A percentile compares a stretch with the other conserved stretches of the same genome.
Evolutionary conservation across 192 early-diverging fungal species (phyloP).

Genomic region (Coemansia sp.): DNA sequence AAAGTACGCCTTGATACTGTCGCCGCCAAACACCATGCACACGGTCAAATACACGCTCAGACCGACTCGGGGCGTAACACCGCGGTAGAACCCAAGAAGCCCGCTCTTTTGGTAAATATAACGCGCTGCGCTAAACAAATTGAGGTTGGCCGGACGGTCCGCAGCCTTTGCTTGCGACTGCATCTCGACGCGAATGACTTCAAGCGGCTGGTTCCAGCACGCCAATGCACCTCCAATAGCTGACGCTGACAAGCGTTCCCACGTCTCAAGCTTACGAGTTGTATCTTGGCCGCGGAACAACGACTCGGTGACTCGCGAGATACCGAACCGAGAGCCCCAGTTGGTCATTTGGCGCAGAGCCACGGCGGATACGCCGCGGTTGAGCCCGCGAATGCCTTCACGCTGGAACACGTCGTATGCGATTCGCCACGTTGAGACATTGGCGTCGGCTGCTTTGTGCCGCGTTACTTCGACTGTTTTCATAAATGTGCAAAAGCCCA

Average conservation of each 20-base stretch:
- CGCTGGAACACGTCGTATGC: slow-evolving; percentile 86
- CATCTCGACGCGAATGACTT: slow-evolving; percentile 99
- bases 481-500: slow-evolving; percentile 99
- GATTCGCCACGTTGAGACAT: slow-evolving; percentile 76
- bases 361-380: slow-evolving; percentile 99
- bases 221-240: slow-evolving; percentile 85
- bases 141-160: slow-evolving; percentile 90
- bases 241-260: slow-evolving; percentile 61
- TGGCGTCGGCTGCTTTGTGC: slow-evolving; percentile 74
- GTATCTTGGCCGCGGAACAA: slow-evolving; percentile 60
- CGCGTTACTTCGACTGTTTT: slow-evolving; percentile 98
- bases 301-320: slow-evolving; percentile 70
- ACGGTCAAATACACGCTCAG: slow-evolving; percentile 82
- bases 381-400: slow-evolving; percentile 96
- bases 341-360: slow-evolving; percentile 96
- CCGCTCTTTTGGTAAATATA: slow-evolving; percentile 94
- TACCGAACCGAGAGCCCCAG: slow-evolving; percentile 96
- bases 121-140: slow-evolving; percentile 76
- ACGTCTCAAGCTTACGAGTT: slow-evolving; percentile 59
- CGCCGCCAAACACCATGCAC: slow-evolving; percentile 84
- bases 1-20: slow-evolving; percentile 57
- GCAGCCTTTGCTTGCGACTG: slow-evolving; percentile 88
- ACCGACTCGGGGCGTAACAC: slow-evolving; percentile 76
- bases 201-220: slow-evolving; percentile 99
- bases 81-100: slow-evolving; percentile 88